These are phyloP conservation scores for Pythium plurisporium DNA, from an alignment of 352 stramenopile species.

Conservation along the genomic window DNA sequence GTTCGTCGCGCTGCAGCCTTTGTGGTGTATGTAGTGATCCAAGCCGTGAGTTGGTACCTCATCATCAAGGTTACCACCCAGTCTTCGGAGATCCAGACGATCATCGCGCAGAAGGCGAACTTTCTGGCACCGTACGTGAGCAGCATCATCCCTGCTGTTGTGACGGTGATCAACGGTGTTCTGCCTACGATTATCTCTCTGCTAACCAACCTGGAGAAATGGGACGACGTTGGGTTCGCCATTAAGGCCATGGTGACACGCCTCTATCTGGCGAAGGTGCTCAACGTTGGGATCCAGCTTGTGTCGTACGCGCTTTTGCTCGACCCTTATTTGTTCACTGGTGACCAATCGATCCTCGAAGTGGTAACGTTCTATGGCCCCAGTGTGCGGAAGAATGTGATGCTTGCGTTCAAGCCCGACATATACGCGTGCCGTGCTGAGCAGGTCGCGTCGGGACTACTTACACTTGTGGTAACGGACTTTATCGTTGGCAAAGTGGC, in stretches of 20 bases:
- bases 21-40: slow-evolving; percentile 58
- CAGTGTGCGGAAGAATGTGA: slow-evolving; percentile 47
- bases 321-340: slow-evolving; percentile 59
- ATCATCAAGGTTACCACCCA: slow-evolving; percentile 74
- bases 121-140: slow-evolving; percentile 51
- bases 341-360: slow-evolving; percentile 28
- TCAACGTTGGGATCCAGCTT: slow-evolving; percentile 80
- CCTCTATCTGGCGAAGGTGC: slow-evolving; percentile 76
- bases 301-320: slow-evolving; percentile 68
- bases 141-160: slow-evolving; percentile 62
- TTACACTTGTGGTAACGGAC: slow-evolving; percentile 71
- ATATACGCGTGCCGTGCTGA: slow-evolving; percentile 53
- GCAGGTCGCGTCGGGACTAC: slow-evolving; percentile 53
- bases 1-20: slow-evolving; percentile 38
- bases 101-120: slow-evolving; percentile 34
- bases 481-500: slow-evolving; percentile 67
- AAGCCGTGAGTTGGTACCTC: slow-evolving; percentile 60
- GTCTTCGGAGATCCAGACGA: slow-evolving; percentile 48
- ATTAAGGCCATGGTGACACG: slow-evolving; percentile 83
- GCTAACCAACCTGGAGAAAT: slow-evolving; percentile 66
- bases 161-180: slow-evolving; percentile 71
- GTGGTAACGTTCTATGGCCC: slow-evolving; percentile 40
- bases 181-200: slow-evolving; percentile 61
- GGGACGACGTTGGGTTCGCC: slow-evolving; percentile 71
- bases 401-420: slow-evolving; percentile 57